Base-by-base conservation (phyloP, 2,329 filamentous ascomycete species). In the Ustulina deusta region DNA sequence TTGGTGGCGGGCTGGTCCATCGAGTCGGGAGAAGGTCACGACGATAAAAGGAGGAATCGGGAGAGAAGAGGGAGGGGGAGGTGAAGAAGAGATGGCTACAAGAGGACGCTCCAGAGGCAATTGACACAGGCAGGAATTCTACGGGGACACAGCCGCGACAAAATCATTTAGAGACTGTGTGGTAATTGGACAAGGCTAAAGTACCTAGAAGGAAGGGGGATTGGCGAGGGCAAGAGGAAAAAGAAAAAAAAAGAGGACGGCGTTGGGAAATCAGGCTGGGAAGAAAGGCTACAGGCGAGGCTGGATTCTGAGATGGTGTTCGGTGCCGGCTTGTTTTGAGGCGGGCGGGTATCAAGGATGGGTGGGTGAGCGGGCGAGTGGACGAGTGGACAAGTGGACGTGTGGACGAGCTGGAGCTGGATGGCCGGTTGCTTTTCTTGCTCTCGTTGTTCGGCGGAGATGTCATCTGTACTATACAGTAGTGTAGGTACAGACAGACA, bases 1-100 rank as follows among this genome's bases (percentile, higher is more conserved):
- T 78, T 81, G 76, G 71, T 76, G 73, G 73, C 80, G 69, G 77
- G 78, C 65, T 77, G 76, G 72, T 79, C 77, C 77, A 78, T 78
- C 66, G 70, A 60, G 32, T 42, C 51, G 7, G 59, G 48, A 17
- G 11, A 40, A 40, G 22, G 38, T 34, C 40, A 42, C 13, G 54
- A 29, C 34, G 22, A 22, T 20, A 49, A 51, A 11, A 7, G 13
- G 7, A 54, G 42, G 17, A 7, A n/a, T 54, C 10, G 17, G 9
- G 27, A 56, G 63, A 32, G 11, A 3, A 32, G 42, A 42, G 38
- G n/a, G n/a, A 32, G 27, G 13, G 9, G 20, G n/a, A 9, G 32
- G 10, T 3, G 32, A 52, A 34, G 48, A 48, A 42, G 49, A 42
- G 20, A 48, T n/a, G 44, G 49, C 32, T 29, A 52, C 11, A 6